phyloP scores from a whole-genome alignment of 768 basidiomycete species.

The Tylopilus felleus region DNA sequence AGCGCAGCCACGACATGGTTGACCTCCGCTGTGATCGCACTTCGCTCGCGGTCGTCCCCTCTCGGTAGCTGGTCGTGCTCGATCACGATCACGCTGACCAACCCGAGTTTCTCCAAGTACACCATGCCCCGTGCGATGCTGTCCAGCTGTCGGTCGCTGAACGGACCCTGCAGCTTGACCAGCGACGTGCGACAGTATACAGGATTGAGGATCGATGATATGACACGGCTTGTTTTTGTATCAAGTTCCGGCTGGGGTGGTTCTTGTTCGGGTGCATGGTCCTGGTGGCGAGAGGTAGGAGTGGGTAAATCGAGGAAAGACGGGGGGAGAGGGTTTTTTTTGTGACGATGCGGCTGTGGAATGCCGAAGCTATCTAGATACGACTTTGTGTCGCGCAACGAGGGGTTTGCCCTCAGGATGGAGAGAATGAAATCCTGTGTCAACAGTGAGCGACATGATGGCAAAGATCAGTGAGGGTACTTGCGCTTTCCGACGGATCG shows the following conservation, averaged over 20 bases:
- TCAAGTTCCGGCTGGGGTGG: constrained; percentile 23
- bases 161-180: constrained; percentile 96
- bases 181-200: constrained; percentile 83
- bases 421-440: constrained; percentile 93
- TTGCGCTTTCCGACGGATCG: constrained; percentile 48
- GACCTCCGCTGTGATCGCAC: constrained; percentile 68
- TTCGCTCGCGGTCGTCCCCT: constrained; percentile 68
- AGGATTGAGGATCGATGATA: constrained; percentile 81
- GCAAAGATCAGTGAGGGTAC: constrained; percentile 10
- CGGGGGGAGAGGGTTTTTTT: constrained; percentile 20
- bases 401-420: constrained; percentile 89
- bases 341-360: constrained; percentile 40
- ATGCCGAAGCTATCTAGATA: constrained; percentile 91
- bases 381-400: constrained; percentile 82
- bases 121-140: constrained; percentile 93
- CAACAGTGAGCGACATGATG: constrained; percentile 8
- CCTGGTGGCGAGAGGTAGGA: constrained; percentile 17
- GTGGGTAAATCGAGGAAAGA: constrained; percentile 26
- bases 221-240: constrained; percentile 47
- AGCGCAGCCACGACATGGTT: constrained; percentile 81
- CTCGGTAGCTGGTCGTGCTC: constrained; percentile 77
- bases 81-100: constrained; percentile 93
- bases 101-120: constrained; percentile 91
- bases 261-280: constrained; percentile 1
- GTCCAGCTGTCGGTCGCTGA: constrained; percentile 87